Conservation (phyloP, 192 early-diverging fungal species). For the Mortierella hygrophila region DNA sequence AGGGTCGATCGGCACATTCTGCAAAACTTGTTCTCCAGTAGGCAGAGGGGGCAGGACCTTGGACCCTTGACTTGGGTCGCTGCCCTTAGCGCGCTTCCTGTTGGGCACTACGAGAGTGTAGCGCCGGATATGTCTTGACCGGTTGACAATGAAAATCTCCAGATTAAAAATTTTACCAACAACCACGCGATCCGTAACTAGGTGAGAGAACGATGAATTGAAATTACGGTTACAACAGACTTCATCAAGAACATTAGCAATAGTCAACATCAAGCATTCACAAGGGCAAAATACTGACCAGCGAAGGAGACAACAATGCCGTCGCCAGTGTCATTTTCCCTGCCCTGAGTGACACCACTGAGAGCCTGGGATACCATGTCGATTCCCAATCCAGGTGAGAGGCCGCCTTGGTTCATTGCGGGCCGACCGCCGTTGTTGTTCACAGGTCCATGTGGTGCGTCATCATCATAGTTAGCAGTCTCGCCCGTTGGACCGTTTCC, state of each 20-base stretch:
- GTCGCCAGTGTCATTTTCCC: constrained; percentile 64
- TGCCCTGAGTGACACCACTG: constrained; percentile 47
- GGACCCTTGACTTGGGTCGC: constrained; percentile 55
- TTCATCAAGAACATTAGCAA: neutral
- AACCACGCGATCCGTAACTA: constrained; percentile 55
- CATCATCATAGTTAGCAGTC: constrained; percentile 35
- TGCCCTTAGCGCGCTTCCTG: constrained; percentile 61
- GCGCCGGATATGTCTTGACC: constrained; percentile 63
- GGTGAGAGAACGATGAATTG: neutral
- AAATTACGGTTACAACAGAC: neutral
- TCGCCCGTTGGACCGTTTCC: constrained; percentile 25
- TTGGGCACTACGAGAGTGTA: constrained; percentile 70
- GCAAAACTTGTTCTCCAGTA: constrained; percentile 36
- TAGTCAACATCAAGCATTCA: neutral
- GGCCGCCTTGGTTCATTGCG: constrained; percentile 14
- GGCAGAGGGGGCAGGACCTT: constrained; percentile 59
- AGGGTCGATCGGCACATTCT: constrained; percentile 65
- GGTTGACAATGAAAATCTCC: constrained; percentile 68
- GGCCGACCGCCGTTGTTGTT: constrained; percentile 24
- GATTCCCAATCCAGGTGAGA: constrained; percentile 47
- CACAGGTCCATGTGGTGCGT: neutral
- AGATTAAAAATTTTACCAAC: constrained; percentile 68
- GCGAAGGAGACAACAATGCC: constrained; percentile 71
- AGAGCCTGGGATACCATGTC: constrained; percentile 29
- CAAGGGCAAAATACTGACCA: constrained; percentile 32